These are phyloP conservation scores for Aspergillus calidoustus DNA, from an alignment of 2,329 filamentous ascomycete species.

Conservation along the genomic window DNA sequence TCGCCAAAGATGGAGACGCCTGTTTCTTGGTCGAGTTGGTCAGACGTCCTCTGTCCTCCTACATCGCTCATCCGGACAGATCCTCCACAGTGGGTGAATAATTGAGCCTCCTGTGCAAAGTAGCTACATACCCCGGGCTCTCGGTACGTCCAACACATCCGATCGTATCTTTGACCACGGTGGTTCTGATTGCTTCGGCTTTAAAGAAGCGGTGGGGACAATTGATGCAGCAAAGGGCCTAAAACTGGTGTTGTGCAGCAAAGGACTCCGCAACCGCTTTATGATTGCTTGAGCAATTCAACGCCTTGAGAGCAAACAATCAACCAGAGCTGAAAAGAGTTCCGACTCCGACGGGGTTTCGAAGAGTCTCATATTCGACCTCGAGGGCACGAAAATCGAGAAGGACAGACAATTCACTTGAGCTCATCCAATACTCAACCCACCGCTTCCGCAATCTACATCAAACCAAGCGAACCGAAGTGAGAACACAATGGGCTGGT, in stretches of 20 bases:
- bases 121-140: not conserved
- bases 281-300: conserved; percentile 20
- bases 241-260: conserved; percentile 26
- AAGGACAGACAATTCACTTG: not conserved
- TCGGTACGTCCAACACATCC: not conserved
- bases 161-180: not conserved
- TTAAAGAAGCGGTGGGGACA: conserved; percentile 23
- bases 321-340: not conserved
- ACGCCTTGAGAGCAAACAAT: conserved; percentile 7
- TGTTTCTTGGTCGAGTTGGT: conserved; percentile 5
- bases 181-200: conserved; percentile 4
- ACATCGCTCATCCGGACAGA: not conserved
- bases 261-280: conserved; percentile 23
- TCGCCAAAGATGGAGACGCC: conserved; percentile 9
- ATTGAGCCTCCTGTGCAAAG: conserved; percentile 8
- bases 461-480: conserved; percentile 13
- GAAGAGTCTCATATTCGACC: not conserved
- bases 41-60: conserved; percentile 6
- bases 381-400: not conserved
- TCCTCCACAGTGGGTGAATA: conserved; percentile 2
- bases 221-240: conserved; percentile 23
- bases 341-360: not conserved
- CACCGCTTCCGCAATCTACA: not conserved
- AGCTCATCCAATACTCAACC: not conserved
- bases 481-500: conserved; percentile 51